Percentiles rank a stretch among this genome's conserved stretches.
These are phyloP conservation scores for Leavenworthia alabamica DNA, from an alignment of 345 rosid species.

Conservation along the genomic window DNA sequence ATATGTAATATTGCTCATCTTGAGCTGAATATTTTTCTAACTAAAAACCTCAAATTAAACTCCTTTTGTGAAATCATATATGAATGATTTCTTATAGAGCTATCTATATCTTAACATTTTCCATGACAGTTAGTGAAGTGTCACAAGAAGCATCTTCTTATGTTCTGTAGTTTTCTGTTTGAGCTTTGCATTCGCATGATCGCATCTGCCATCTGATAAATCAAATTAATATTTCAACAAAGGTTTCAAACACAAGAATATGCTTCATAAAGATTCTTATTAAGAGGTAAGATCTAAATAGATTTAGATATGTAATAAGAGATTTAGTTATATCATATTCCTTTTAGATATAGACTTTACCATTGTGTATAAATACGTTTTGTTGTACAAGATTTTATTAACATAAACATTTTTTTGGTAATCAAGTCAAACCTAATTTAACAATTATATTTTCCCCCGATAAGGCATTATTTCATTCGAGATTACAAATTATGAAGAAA, in stretches of 20 bases:
- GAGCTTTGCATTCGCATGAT: neutral
- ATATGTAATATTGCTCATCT: constrained; percentile 9
- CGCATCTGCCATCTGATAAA: too few species aligned
- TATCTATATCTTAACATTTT: neutral
- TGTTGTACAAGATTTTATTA: neutral
- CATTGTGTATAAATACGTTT: neutral
- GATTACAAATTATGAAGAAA: neutral
- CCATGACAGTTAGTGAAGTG: too few species aligned
- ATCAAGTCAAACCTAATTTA: neutral
- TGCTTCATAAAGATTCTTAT: neutral
- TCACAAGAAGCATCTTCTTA: neutral
- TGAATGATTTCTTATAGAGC: constrained; percentile 4
- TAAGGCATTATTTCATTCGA: neutral
- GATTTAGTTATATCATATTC: neutral
- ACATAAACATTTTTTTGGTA: neutral
- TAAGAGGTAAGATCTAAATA: neutral
- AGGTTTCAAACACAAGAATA: neutral
- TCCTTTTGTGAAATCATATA: neutral
- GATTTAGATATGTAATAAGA: too few species aligned
- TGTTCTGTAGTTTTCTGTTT: neutral
- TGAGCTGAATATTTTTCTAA: too few species aligned
- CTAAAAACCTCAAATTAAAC: neutral
- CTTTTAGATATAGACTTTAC: neutral
- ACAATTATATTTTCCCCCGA: neutral
- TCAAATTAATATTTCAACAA: neutral